Percentiles rank a stretch among this genome's conserved stretches.
Conservation (phyloP, 805 yeast genomes). For the Kuraishia cidri region DNA sequence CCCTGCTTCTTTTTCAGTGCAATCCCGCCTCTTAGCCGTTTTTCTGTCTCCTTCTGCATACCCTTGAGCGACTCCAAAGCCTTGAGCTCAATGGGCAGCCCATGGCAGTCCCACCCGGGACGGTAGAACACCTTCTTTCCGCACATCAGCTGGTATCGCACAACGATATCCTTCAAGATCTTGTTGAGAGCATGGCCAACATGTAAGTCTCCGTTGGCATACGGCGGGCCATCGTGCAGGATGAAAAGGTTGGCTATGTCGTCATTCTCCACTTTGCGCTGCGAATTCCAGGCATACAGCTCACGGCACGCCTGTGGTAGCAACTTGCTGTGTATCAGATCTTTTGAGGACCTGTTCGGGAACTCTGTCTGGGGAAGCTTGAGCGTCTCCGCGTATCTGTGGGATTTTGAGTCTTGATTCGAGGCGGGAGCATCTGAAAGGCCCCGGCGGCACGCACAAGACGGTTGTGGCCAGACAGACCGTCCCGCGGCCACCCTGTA, state of each 20-base stretch:
- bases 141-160: constrained; percentile 55
- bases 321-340: constrained; percentile 28
- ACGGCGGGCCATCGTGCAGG: constrained; percentile 97
- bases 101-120: constrained; percentile 99
- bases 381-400: constrained; percentile 32
- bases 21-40: constrained; percentile 14
- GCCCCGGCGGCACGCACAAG: too few species aligned
- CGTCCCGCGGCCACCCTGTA: too few species aligned
- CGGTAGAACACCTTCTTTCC: constrained; percentile 60
- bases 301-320: constrained; percentile 47
- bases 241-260: constrained; percentile 39
- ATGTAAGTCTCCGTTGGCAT: constrained; percentile 93
- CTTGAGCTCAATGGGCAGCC: constrained; percentile 90
- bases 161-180: constrained; percentile 77
- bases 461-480: too few species aligned
- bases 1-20: neutral
- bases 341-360: constrained; percentile 49
- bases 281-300: constrained; percentile 58
- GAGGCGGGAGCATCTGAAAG: too few species aligned
- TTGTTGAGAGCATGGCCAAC: constrained; percentile 90
- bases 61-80: constrained; percentile 43
- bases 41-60: constrained; percentile 10
- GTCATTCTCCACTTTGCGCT: constrained; percentile 13
- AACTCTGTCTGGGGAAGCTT: constrained; percentile 63
- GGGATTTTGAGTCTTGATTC: too few species aligned